Conservation (phyloP, 306 rosid genomes). For the Acacia crassicarpa region DNA sequence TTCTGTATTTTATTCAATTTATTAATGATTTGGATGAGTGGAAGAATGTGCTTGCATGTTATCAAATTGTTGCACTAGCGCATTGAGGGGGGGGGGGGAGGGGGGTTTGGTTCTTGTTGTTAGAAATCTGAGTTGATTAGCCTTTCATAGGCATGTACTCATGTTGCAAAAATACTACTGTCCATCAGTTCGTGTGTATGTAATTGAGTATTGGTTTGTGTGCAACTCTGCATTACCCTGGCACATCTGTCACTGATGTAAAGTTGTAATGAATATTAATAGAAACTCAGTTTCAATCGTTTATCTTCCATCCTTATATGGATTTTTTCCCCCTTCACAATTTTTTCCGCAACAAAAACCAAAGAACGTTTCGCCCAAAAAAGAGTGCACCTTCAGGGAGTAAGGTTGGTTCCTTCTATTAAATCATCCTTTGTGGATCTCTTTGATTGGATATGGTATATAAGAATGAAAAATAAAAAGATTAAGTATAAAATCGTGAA, state of each 20-base stretch:
- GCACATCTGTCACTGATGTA: conserved; percentile 7
- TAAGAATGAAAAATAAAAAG: conserved; percentile 34
- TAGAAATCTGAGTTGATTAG: no score
- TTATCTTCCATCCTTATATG: conserved; percentile 23
- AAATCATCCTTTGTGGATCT: no score
- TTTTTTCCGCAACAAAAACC: conserved; percentile 71
- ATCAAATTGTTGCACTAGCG: no score
- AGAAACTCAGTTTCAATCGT: conserved; percentile 17
- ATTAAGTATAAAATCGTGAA: conserved; percentile 34
- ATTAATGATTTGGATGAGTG: no score
- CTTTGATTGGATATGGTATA: no score
- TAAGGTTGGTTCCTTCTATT: no score
- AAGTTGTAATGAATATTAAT: conserved; percentile 19
- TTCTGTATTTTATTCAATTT: no score
- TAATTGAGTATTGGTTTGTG: conserved; percentile 13
- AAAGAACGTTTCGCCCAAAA: conserved; percentile 91
- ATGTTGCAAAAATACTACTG: neutral
- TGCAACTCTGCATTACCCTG: conserved; percentile 25
- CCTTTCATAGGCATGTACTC: no score
- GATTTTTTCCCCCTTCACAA: neutral
- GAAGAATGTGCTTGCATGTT: no score
- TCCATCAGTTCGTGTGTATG: neutral
- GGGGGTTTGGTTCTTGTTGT: no score
- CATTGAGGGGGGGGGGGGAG: no score
- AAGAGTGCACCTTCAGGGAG: no score